Conservation (phyloP, 139 green algal genomes). For the Tetratostichococcus sp. region DNA sequence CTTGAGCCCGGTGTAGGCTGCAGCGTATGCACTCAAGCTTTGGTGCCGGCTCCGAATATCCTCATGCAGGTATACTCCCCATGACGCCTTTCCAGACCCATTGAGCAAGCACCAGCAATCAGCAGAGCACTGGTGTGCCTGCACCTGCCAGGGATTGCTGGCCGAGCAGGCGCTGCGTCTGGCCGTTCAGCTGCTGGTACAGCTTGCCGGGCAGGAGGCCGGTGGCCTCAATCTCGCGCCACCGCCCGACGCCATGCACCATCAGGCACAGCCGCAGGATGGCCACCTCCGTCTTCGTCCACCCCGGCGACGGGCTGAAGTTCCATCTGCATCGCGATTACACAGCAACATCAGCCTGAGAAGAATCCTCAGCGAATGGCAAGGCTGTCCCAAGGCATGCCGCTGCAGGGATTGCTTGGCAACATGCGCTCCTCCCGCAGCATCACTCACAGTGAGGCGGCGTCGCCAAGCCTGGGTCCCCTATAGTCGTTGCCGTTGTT, state of each 20-base stretch:
- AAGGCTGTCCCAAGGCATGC: too few relatives aligned
- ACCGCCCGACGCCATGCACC: conserved; percentile 79
- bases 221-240: conserved; percentile 77
- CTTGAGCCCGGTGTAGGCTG: conserved; percentile 61
- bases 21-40: too few relatives aligned
- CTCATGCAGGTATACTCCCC: not conserved
- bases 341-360: not conserved
- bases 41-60: too few relatives aligned
- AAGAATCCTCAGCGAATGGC: too few relatives aligned
- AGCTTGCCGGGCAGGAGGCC: conserved; percentile 83
- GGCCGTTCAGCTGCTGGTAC: conserved; percentile 86
- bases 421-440: not conserved
- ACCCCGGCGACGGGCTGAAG: conserved; percentile 84
- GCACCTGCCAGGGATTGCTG: conserved; percentile 80
- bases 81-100: too few relatives aligned
- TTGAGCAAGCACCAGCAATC: too few relatives aligned
- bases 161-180: conserved; percentile 83
- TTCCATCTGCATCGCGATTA: conserved; percentile 72
- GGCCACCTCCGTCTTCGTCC: conserved; percentile 75
- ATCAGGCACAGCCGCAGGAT: conserved; percentile 81
- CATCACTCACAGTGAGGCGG: conserved; percentile 72
- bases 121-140: too few relatives aligned
- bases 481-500: conserved; percentile 40
- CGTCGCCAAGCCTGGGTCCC: conserved; percentile 78
- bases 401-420: too few relatives aligned